Evolutionary conservation across 1,284 basidiomycete genomes (phyloP), one percentile per base, ranked within the genome.

Genomic region (Xerocomus amazonicus): DNA sequence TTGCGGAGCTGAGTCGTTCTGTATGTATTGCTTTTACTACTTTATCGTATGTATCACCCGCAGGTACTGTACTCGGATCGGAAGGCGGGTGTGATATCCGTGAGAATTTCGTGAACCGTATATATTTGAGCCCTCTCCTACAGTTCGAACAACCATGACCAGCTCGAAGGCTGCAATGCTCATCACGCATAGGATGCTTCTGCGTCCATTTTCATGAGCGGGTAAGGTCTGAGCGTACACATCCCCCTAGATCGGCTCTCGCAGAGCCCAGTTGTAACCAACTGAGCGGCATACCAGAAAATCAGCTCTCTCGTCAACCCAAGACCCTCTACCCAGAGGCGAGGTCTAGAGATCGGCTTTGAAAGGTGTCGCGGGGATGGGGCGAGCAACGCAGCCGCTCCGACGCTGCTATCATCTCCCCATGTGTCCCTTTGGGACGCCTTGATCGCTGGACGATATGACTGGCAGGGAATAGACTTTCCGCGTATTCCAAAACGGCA

Each of bases 141-240:
- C 19, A 2, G 2, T 23, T 23, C 19, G 19, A 23, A 23, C 19
- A 23, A 17, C 23, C 14, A 28, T n/a, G 52, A 67, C 64, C 66
- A 68, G 66, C 47, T 67, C 66, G 26, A 67, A 65, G 57, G 63
- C 59, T 48, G 48, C 61, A 45, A 56, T 48, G 57, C 61, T 66
- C 65, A 66, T 55, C 48, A 55, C 62, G 45, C 38, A 68, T 37
- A 52, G 53, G 60, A 55, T 28, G 47, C 7, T 27, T 33, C 4
- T 0, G 4, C 49, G 43, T 59, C 53, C 37, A 4, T 26, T 29
- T 6, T 68, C 48, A 56, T 69, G 63, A 68, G 61, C 62, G 55
- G 63, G 65, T 50, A 69, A 66, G 65, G 67, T 66, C 67, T 69
- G 64, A 68, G 67, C 41, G 53, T 67, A 19, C 5, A 1, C 48